Evolutionary conservation across 2,329 filamentous ascomycete species (phyloP).

Genomic region (Pseudogymnoascus sp.): DNA sequence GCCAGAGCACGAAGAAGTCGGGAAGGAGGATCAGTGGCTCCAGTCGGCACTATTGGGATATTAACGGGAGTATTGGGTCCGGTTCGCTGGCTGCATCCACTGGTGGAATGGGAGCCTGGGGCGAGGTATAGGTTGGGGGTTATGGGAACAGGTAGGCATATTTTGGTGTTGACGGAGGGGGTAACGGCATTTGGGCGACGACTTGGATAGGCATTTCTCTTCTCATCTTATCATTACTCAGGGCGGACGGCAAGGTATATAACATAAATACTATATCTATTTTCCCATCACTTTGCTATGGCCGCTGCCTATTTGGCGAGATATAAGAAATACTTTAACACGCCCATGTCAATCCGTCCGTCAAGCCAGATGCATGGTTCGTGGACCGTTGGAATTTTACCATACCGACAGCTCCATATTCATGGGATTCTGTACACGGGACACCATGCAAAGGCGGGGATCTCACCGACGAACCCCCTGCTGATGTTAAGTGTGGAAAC

Average conservation of each 20-base stretch:
- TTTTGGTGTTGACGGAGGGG: neutral
- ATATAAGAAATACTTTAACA: neutral
- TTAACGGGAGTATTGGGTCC: conserved; percentile 72
- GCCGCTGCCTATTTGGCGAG: neutral
- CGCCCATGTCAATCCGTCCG: neutral
- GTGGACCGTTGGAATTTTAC: neutral
- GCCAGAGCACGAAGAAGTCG: conserved; percentile 74
- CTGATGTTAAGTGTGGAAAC: neutral
- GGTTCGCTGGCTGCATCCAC: conserved; percentile 62
- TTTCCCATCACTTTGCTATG: neutral
- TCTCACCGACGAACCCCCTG: neutral
- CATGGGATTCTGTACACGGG: neutral
- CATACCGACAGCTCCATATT: neutral
- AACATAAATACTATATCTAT: neutral
- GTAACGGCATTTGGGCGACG: neutral
- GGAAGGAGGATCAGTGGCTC: conserved; percentile 62
- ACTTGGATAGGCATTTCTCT: conserved; percentile 5
- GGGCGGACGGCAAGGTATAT: neutral
- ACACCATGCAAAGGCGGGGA: neutral
- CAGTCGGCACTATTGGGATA: conserved; percentile 85
- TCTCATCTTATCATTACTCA: neutral
- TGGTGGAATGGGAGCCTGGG: conserved; percentile 70
- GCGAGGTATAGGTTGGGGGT: conserved; percentile 49
- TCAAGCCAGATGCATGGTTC: neutral
- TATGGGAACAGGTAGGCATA: neutral